Base-by-base conservation (phyloP, 345 rosid genomes). In the Citropsis articulata region DNA sequence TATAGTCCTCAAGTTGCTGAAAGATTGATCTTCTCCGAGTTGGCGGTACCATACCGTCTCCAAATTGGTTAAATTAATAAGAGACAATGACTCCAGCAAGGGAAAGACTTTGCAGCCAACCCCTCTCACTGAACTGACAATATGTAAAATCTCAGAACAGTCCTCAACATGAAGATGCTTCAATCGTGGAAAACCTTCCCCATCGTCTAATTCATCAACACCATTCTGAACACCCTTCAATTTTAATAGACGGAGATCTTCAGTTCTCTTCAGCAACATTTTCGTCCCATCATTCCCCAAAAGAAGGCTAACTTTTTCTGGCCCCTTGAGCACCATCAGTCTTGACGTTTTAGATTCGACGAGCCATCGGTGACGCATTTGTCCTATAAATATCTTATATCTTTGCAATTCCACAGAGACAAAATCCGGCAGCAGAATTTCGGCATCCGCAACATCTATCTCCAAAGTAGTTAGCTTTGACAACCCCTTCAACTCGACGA, bases 131-230 rank as follows among this genome's bases (percentile, higher is more conserved):
- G 79, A 7, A 24, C 64, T 42, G 6, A 77, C 42, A 3, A 83
- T 16, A 35, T 63, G 48, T 9, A 27, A 35, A 55, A 80, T 57
- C 33, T 70, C 77, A 33, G 2, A 67, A 76, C 67, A 22, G 5
- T 75, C 18, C 42, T 69, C 14, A 6, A 85, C 1, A 4, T 7
- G 33, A 5, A 82, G 84, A 62, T 69, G 77, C 74, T 69, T 65
- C 77, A 81, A 33, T 7, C 6, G 33, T 4, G 59, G 79, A 72
- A 79, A 75, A 31, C 80, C 84, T 30, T 78, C 53, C 12, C 27
- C 14, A 28, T 25, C 27, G 1, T 27, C 31, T 16, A 64, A 31
- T 6, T 64, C 40, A 2, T 5, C 7, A 4, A 76, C 16, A 19
- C 72, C 27, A 63, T 42, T 79, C 40, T 35, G 27, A 4, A 60